Evolutionary conservation across 192 early-diverging fungal species (phyloP), one percentile per base, ranked within the genome.

Genomic region (Entomortierella parvispora): DNA sequence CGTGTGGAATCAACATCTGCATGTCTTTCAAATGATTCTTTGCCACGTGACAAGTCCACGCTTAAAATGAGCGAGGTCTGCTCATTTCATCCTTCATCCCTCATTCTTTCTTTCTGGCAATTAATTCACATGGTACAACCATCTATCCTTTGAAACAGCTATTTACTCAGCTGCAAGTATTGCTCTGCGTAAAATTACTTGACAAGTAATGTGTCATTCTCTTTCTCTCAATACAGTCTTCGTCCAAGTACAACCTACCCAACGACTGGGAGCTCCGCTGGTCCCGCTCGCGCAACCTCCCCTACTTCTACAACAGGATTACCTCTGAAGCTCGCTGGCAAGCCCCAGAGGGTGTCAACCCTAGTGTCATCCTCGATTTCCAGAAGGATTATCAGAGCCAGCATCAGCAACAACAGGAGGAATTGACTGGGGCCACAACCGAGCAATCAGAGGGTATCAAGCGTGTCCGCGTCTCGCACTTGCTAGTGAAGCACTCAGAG

Each of bases 401-500:
- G 48, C 60, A 23, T 6, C 33, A 11, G 31, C 59, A 55, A 52
- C 69, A 26, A 31, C 54, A 47, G 25, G 60, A 81, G 54, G 29
- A 45, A 34, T 72, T 11, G 48, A 62, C 11, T 1, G 53, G 23
- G 10, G 7, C n/a, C 34, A 29, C 61, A 12, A 26, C 29, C n/a
- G 43, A 51, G 48, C 67, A 23, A 43, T 49, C 15, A 0, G 57
- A 34, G 8, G 20, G 32, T 32, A 51, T 33, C 56, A 58, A 50
- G 42, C 76, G 84, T 63, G 84, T 97, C 40, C 85, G 94, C 10
- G 97, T 94, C 20, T 91, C 90, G 31, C 97, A 99, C 65, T 82
- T 99, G 28, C 81, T 99, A 17, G 94, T 95, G 58, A 99, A 99
- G 79, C 95, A 98, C 78, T 80, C 69, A 20, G 90, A 90, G 18